Conservation (phyloP, 805 yeast genomes). For the Zygoascus tannicola region DNA sequence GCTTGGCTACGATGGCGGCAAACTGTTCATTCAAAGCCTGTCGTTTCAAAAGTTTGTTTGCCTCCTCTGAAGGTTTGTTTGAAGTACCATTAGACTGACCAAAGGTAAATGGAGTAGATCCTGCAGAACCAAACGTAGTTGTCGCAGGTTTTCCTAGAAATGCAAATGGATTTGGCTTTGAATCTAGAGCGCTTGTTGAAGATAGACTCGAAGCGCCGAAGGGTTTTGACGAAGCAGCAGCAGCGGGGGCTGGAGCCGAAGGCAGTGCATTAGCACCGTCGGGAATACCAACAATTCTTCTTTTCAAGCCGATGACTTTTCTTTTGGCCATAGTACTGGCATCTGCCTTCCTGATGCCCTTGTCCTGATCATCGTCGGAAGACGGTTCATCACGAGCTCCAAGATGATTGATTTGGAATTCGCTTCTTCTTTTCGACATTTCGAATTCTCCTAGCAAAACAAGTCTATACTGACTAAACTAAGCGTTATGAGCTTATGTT, state of each 20-base stretch:
- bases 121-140: background rate
- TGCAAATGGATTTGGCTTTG: constrained; percentile 3
- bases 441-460: no score
- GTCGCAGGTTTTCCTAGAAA: background rate
- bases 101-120: background rate
- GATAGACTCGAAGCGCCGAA: background rate
- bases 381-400: constrained; percentile 26
- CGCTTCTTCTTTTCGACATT: constrained; percentile 51
- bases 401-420: constrained; percentile 54
- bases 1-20: constrained; percentile 33
- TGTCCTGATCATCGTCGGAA: constrained; percentile 35
- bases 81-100: background rate
- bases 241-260: background rate
- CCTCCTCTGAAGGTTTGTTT: background rate
- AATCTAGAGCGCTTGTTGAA: background rate
- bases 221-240: background rate
- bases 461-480: no score
- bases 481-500: no score
- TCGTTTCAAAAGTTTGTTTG: constrained; percentile 20
- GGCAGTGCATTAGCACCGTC: background rate
- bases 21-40: constrained; percentile 61
- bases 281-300: background rate
- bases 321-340: constrained; percentile 55
- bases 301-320: constrained; percentile 25
- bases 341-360: constrained; percentile 40